Conservation (phyloP, 306 rosid species). For the Vachellia pachyceras region DNA sequence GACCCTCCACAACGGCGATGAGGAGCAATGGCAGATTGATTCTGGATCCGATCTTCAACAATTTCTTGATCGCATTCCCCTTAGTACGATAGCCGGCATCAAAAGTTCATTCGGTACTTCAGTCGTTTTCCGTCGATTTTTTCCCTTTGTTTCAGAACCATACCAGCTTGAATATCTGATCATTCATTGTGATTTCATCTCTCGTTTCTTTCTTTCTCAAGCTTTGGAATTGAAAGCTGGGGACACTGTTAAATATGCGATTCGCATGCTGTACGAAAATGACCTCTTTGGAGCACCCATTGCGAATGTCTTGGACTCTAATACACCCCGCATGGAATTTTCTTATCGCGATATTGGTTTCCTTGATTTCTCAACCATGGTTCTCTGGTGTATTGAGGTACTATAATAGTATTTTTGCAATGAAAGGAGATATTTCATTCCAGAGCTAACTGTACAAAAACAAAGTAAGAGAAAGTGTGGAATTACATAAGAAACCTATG, state of each 20-base stretch:
- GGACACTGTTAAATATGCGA: conserved; percentile 47
- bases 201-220: conserved; percentile 8
- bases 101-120: conserved; percentile 51
- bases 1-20: neutral
- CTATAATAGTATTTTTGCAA: no score
- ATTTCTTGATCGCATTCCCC: conserved; percentile 56
- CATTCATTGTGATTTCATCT: neutral
- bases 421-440: no score
- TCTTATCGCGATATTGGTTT: no score
- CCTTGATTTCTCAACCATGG: no score
- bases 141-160: conserved; percentile 15
- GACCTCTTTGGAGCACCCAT: no score
- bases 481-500: no score
- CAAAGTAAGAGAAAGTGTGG: no score
- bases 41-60: conserved; percentile 58
- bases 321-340: no score
- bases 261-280: no score
- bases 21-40: conserved; percentile 30
- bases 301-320: no score
- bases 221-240: conserved; percentile 66
- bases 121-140: neutral
- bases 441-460: no score
- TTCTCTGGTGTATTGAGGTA: no score
- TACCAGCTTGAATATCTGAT: neutral
- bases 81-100: conserved; percentile 59